Percentiles rank a stretch among this genome's conserved stretches.
Evolutionary conservation across 1,284 basidiomycete genomes (phyloP).

Genomic region (Puccinia hordei): DNA sequence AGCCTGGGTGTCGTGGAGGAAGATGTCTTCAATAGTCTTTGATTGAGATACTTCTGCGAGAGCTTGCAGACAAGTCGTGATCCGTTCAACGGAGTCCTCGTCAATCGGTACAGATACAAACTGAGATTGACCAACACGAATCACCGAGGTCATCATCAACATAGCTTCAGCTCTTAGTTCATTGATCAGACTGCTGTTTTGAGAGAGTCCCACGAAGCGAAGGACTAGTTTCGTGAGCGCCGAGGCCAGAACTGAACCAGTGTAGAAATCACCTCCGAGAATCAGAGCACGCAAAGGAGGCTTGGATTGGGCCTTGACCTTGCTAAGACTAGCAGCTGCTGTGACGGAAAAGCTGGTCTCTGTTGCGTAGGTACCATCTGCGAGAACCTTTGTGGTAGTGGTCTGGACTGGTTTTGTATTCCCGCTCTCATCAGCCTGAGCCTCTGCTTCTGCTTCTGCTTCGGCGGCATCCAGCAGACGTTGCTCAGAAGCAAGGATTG

Average conservation of each 20-base stretch:
- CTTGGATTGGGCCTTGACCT: constrained; percentile 81
- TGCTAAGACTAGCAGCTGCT: constrained; percentile 71
- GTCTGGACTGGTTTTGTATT: constrained; percentile 57
- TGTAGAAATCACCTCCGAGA: constrained; percentile 96
- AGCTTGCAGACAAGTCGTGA: constrained; percentile 94
- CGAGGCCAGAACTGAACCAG: constrained; percentile 82
- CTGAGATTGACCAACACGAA: constrained; percentile 95
- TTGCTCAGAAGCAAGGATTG: constrained; percentile 84
- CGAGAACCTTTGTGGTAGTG: constrained; percentile 70
- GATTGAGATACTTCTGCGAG: constrained; percentile 70
- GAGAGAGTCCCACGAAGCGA: constrained; percentile 70
- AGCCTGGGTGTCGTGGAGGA: constrained; percentile 86
- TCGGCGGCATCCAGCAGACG: constrained; percentile 74
- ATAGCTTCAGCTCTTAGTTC: constrained; percentile 87
- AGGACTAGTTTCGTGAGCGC: constrained; percentile 90
- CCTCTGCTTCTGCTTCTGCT: constrained; percentile 64
- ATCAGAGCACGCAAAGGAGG: constrained; percentile 87
- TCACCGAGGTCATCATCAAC: constrained; percentile 96
- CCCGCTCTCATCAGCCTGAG: constrained; percentile 52
- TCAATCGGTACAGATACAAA: constrained; percentile 91
- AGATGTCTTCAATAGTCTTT: constrained; percentile 74
- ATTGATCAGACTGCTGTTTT: constrained; percentile 69
- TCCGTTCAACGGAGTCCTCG: constrained; percentile 94
- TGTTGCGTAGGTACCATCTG: constrained; percentile 97
- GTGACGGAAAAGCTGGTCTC: constrained; percentile 84